Conservation (phyloP, 331 rosid species). For the Quercus tomentella region DNA sequence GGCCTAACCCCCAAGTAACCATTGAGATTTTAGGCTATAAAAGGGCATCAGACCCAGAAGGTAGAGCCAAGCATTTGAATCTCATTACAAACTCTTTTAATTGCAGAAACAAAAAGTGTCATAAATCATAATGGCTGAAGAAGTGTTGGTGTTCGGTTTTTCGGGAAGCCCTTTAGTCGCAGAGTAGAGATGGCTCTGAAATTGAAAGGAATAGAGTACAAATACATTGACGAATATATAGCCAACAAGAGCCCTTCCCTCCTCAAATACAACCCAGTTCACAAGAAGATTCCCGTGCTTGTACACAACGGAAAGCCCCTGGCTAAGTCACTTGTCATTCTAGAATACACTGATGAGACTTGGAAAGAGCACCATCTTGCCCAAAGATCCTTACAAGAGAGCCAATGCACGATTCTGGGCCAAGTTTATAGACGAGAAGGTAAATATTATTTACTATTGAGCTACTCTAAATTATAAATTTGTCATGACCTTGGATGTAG, state of each 20-base stretch:
- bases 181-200: background rate
- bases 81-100: no score
- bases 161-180: background rate
- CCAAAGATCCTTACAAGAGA: background rate
- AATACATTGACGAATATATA: background rate
- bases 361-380: background rate
- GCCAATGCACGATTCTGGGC: slow-evolving; percentile 7
- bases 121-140: no score
- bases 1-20: background rate
- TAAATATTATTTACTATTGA: background rate
- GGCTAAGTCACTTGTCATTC: background rate
- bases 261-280: background rate
- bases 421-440: slow-evolving; percentile 7
- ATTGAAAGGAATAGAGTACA: background rate
- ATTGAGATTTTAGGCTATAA: background rate
- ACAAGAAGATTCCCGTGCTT: background rate
- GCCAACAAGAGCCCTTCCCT: background rate
- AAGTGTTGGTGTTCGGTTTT: background rate
- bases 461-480: no score
- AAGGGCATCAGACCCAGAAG: background rate
- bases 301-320: background rate
- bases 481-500: no score
- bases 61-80: background rate
- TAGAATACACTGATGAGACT: background rate
- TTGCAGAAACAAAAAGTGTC: no score